Conservation (phyloP, 2,329 filamentous ascomycete species). For the Colletotrichum neosansevieriae region DNA sequence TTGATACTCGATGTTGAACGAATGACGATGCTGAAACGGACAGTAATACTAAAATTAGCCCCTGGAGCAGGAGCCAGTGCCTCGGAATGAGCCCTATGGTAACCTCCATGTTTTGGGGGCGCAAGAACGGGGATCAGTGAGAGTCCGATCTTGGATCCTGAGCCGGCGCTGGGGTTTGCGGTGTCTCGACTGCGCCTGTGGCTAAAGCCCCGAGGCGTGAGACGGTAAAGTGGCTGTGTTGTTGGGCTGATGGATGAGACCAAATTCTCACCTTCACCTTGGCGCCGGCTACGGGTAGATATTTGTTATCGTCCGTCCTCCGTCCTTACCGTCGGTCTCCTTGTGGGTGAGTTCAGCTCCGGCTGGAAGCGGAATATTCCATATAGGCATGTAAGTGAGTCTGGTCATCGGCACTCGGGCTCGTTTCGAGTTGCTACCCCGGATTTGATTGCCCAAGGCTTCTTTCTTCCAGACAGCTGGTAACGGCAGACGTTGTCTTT, state of each 20-base stretch:
- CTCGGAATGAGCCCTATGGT: slow-evolving; percentile 4
- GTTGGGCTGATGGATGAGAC: slow-evolving; percentile 7
- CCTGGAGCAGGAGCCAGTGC: slow-evolving; percentile 23
- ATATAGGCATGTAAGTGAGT: too few species aligned
- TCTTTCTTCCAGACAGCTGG: neutral
- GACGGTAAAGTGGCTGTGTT: slow-evolving; percentile 8
- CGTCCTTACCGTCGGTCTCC: neutral
- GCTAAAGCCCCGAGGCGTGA: neutral
- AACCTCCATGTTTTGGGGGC: slow-evolving; percentile 12
- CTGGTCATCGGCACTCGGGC: slow-evolving; percentile 16
- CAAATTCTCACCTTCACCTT: slow-evolving; percentile 12
- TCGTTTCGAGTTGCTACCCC: slow-evolving; percentile 9
- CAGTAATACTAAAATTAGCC: slow-evolving; percentile 26
- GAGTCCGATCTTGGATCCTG: slow-evolving; percentile 10
- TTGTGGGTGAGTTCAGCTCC: neutral
- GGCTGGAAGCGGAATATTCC: slow-evolving; percentile 23
- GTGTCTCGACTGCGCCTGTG: neutral
- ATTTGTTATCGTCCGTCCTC: slow-evolving; percentile 4
- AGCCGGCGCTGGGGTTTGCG: neutral
- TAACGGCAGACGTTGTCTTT: neutral
- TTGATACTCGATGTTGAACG: slow-evolving; percentile 16
- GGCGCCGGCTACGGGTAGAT: neutral
- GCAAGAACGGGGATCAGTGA: slow-evolving; percentile 14
- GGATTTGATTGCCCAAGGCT: slow-evolving; percentile 7
- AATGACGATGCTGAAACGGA: slow-evolving; percentile 25